Base-by-base conservation (phyloP, 805 yeast genomes). In the Wickerhamiella kurtzmanii region DNA sequence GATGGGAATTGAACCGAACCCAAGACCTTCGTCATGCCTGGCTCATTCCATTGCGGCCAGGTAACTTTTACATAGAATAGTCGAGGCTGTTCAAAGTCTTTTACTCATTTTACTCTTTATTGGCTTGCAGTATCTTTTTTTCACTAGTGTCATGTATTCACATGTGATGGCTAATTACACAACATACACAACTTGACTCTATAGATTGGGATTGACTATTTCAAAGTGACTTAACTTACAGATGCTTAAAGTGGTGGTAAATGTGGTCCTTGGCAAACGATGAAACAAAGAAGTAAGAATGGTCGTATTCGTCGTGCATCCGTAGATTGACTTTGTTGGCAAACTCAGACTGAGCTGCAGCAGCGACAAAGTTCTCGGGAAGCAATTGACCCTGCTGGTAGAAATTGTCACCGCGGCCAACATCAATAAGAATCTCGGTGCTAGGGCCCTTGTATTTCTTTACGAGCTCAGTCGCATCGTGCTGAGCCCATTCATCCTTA, bases 401-500 rank as follows among this genome's bases (percentile, higher is more conserved):
- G 64, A 85, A 87, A n/a, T 75, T 73, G 64, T 89, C 98, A 15
- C 69, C 74, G 1, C 72, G 70, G 25, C 98, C 98, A 45, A 77
- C 79, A 62, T 88, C 96, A 52, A 92, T 80, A 59, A 89, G 72
- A 39, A 89, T 82, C 8, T 77, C 75, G 28, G 75, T 70, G 13
- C 55, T 54, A 8, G 73, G 74, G n/a, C 78, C 80, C 2, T 59
- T 54, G 59, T 79, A 82, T 8, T 54, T 46, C 55, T 75, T 73
- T 51, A 88, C 66, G 59, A 92, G 73, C 56, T 75, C 76, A 9
- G 85, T 74, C n/a, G 97, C 95, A 60, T 89, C 97, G 60, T 88
- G 83, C 50, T 74, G 65, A 18, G 62, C 61, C 95, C 97, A 89
- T 28, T 56, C 59, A 22, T 71, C 65, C 49, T 72, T 71, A 54